Percentiles rank a stretch among this genome's conserved stretches.
Conservation (phyloP, 202 grass and related monocot species). For the Digitaria exilis region DNA sequence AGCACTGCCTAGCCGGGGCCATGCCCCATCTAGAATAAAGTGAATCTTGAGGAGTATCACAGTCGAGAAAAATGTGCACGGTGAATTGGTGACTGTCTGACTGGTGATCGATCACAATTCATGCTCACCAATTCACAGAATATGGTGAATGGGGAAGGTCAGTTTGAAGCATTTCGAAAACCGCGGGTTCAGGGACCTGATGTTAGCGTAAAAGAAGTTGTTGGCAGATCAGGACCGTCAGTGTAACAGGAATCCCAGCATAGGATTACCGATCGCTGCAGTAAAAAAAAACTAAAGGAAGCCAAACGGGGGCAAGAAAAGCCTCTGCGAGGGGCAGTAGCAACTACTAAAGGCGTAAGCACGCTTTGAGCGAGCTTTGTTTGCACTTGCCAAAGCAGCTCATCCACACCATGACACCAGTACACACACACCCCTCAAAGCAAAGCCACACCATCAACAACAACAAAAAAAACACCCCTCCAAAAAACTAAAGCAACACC, state of each 20-base stretch:
- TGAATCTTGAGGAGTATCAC: no score
- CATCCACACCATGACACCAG: not conserved
- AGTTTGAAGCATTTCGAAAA: not conserved
- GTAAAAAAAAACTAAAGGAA: not conserved
- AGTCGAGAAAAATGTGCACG: no score
- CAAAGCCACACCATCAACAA: not conserved
- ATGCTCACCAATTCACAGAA: no score
- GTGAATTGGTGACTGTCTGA: no score
- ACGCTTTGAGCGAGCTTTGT: slow-evolving; percentile 44
- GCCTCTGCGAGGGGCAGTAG: slow-evolving; percentile 12
- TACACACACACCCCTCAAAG: slow-evolving; percentile 34
- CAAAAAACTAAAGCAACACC: not conserved
- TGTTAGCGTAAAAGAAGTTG: not conserved
- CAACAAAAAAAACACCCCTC: not conserved
- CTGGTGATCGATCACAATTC: no score
- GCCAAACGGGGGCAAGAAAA: not conserved
- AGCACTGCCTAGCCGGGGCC: no score
- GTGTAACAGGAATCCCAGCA: not conserved
- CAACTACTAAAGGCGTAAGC: slow-evolving; percentile 51
- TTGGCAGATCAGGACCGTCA: not conserved
- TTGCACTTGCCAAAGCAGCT: slow-evolving; percentile 44
- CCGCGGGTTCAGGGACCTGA: no score
- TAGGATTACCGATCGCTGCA: not conserved
- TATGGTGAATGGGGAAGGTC: not conserved
- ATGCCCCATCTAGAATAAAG: no score